Evolutionary conservation across 768 basidiomycete genomes (phyloP).

Genomic region (Hirschioporus abietinus): DNA sequence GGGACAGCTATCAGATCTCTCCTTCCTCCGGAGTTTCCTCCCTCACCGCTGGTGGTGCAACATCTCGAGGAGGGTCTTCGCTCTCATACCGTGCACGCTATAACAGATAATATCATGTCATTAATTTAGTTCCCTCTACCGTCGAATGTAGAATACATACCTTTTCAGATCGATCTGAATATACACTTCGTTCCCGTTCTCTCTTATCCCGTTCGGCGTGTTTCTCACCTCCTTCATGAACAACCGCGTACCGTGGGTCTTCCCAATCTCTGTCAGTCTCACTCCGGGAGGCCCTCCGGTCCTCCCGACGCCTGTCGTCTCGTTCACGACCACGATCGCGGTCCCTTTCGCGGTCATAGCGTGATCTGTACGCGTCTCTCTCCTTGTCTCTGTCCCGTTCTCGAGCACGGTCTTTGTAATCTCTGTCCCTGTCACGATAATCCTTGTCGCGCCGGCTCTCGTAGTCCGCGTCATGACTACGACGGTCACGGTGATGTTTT

Average conservation of each 20-base stretch:
- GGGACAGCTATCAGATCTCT: slow-evolving; percentile 52
- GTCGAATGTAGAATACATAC: slow-evolving; percentile 29
- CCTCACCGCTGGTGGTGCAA: slow-evolving; percentile 29
- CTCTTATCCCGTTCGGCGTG: slow-evolving; percentile 34
- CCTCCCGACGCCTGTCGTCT: slow-evolving; percentile 32
- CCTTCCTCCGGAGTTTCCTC: slow-evolving; percentile 86
- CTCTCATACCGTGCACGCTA: slow-evolving; percentile 53
- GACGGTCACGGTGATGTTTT: slow-evolving; percentile 16
- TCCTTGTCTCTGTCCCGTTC: slow-evolving; percentile 13
- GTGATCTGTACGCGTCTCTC: slow-evolving; percentile 8
- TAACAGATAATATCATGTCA: neutral
- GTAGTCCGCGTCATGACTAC: slow-evolving; percentile 11
- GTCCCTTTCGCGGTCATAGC: slow-evolving; percentile 25
- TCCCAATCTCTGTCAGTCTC: slow-evolving; percentile 30
- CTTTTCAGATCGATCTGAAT: slow-evolving; percentile 50
- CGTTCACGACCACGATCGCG: slow-evolving; percentile 36
- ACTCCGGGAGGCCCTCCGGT: slow-evolving; percentile 30
- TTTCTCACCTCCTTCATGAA: slow-evolving; percentile 41
- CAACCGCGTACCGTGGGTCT: slow-evolving; percentile 18
- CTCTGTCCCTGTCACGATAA: slow-evolving; percentile 4
- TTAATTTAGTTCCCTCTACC: neutral
- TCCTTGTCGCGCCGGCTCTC: slow-evolving; percentile 11
- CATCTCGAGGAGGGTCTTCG: slow-evolving; percentile 35
- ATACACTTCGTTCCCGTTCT: slow-evolving; percentile 25
- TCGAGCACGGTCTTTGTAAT: slow-evolving; percentile 18